Evolutionary conservation across 257 asterid species (phyloP).

Genomic region (Nicotiana otophora): DNA sequence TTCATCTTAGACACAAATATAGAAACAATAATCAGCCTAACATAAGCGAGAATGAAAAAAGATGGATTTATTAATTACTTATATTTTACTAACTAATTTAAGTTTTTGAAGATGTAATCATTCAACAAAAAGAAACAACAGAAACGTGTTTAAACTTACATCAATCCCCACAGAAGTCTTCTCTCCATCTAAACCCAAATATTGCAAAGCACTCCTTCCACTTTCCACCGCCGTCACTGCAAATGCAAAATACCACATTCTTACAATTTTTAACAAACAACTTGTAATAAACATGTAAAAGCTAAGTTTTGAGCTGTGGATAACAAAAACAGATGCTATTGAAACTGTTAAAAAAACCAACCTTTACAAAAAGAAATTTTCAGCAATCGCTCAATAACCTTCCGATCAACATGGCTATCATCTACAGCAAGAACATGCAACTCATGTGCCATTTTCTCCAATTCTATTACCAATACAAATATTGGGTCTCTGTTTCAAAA

Average conservation of each 20-base stretch:
- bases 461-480: background rate
- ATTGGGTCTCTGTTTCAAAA: background rate
- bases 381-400: slow-evolving; percentile 61
- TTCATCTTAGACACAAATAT: too few species aligned
- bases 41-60: too few species aligned
- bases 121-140: too few species aligned
- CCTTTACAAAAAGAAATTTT: slow-evolving; percentile 79
- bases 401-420: slow-evolving; percentile 69
- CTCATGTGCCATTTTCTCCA: slow-evolving; percentile 33
- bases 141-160: slow-evolving; percentile 30
- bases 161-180: slow-evolving; percentile 48
- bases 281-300: background rate
- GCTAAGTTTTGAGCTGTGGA: background rate
- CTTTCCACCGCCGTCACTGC: slow-evolving; percentile 92
- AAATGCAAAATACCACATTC: slow-evolving; percentile 5
- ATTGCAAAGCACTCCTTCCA: slow-evolving; percentile 82
- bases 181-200: slow-evolving; percentile 81
- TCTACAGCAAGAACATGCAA: slow-evolving; percentile 87
- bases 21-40: too few species aligned
- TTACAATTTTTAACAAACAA: background rate
- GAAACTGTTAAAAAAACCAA: background rate
- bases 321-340: background rate
- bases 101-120: too few species aligned
- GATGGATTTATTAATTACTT: too few species aligned
- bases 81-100: too few species aligned